Evolutionary conservation across 805 yeast species (phyloP), one percentile per base, ranked within the genome.

Genomic region (Nakazawaea molendinolei): DNA sequence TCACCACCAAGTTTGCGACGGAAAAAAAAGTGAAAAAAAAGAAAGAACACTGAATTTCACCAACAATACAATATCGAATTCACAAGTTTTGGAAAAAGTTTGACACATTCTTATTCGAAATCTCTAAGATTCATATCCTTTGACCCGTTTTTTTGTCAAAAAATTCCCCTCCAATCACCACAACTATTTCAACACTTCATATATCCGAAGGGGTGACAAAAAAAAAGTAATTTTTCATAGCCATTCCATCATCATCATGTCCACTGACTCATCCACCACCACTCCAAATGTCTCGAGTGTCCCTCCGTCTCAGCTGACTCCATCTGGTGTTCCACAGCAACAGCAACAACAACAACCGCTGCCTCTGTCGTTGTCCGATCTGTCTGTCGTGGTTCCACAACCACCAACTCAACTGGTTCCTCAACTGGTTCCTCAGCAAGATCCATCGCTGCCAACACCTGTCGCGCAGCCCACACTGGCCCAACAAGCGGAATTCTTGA

Each of bases 401-500:
- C 10, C 18, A 10, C 24, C 20, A 8, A 22, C 23, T 22, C 23
- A 22, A 27, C 9, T 15, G 8, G 26, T 7, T 18, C 31, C 26
- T 5, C 21, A 22, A 9, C 26, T 26, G 15, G 23, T 10, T 21
- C 31, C 12, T 18, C 28, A 10, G n/a, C 12, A 5, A 15, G 33
- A 12, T 8, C 21, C 28, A 15, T 23, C 30, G 15, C 28, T 16
- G 5, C 33, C 32, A 16, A 8, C 34, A 23, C 14, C 31, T n/a
- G 18, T 31, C 10, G 16, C 24, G 8, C 33, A 22, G 22, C 38
- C 38, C 13, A 35, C 38, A 7, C 34, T 28, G 7, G 38, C 38
- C 14, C 40, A 33, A 21, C 33, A 31, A 23, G 33, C 42, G 7
- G 42, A 41, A n/a, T 39, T 29, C 16, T 31, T 33, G 30, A 35